Evolutionary conservation across 805 yeast species (phyloP), one percentile per base, ranked within the genome.

Genomic region (Pichia pseudocactophila): DNA sequence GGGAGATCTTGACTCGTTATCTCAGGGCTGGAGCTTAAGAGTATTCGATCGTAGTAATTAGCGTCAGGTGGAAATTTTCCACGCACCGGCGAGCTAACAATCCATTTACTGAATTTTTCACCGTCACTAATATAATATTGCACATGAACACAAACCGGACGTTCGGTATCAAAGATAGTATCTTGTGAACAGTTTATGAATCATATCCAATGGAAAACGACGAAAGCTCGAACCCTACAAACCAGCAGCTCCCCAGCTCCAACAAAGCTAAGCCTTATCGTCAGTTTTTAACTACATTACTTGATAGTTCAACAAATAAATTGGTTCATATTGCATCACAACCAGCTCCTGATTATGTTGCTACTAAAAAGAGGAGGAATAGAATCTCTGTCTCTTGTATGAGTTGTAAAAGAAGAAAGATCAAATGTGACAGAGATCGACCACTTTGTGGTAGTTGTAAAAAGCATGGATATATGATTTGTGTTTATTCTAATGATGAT

Each of bases 371-470:
- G 44, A 68, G 62, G 47, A 61, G 78, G 49, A 71, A 72, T 53
- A 63, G 77, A 51, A 68, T 67, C 4, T 71, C 76, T 4, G 59
- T 71, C 1, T 59, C 63, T 4, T 59, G 64, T 47, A 37, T 55
- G 39, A 49, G 66, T 35, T 73, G 79, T 51, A 64, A 75, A 44
- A 62, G 68, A 50, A 57, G 75, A 42, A 73, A 73, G 48, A 74
- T 73, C 13, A 71, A 70, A 44, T 64, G 69, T 50, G 67, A 64
- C 43, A 50, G 65, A 20, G 41, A 36, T 9, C 55, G 57, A 50
- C 69, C 68, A 8, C 46, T 44, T 13, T 64, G 69, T 46, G 59
- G 62, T 0, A 52, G 63, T 2, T 64, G 69, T 47, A 7, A n/a
- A 36, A 34, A 31, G 9, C 37, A 30, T 28, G 44, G 45, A 5